phyloP scores from a whole-genome alignment of 192 early-diverging fungal genomes.

The Jimgerdemannia flammicorona region DNA sequence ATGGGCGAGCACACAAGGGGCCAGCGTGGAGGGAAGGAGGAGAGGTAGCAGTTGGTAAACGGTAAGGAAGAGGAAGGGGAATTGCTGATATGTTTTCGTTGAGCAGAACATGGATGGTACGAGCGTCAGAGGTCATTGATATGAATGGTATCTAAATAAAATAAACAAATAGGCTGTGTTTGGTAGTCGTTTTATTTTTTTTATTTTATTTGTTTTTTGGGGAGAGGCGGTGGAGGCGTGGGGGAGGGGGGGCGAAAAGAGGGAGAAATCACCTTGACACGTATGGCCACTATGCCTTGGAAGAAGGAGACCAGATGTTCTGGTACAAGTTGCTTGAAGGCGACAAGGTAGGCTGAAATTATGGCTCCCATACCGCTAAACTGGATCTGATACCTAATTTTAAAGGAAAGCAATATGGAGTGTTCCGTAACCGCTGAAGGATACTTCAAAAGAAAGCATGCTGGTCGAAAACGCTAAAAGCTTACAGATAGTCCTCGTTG shows the following conservation, averaged over 20 bases:
- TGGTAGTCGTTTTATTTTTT: too few species aligned
- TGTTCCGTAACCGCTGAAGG: neutral
- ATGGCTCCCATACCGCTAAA: conserved; percentile 73
- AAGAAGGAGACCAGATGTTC: conserved; percentile 76
- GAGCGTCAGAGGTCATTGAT: neutral
- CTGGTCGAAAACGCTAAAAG: neutral
- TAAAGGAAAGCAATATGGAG: neutral
- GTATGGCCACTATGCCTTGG: conserved; percentile 60
- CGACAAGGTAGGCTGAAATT: conserved; percentile 72
- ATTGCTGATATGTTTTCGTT: conserved; percentile 2
- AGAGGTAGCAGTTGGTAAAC: conserved; percentile 33
- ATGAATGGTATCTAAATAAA: too few species aligned
- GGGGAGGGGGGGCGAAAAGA: neutral
- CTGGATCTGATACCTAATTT: conserved; percentile 46
- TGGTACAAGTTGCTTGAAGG: conserved; percentile 87
- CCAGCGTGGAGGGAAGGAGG: conserved; percentile 45
- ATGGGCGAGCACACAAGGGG: conserved; percentile 63
- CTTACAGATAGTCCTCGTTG: conserved; percentile 59
- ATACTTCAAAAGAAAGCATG: conserved; percentile 11
- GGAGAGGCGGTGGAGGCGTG: too few species aligned
- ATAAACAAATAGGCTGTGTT: too few species aligned
- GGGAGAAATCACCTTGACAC: conserved; percentile 59
- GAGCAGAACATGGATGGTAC: neutral
- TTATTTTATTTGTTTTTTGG: neutral
- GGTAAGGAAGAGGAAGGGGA: neutral